Conservation (phyloP, 179 eudicot genomes). For the Corrigiola litoralis region DNA sequence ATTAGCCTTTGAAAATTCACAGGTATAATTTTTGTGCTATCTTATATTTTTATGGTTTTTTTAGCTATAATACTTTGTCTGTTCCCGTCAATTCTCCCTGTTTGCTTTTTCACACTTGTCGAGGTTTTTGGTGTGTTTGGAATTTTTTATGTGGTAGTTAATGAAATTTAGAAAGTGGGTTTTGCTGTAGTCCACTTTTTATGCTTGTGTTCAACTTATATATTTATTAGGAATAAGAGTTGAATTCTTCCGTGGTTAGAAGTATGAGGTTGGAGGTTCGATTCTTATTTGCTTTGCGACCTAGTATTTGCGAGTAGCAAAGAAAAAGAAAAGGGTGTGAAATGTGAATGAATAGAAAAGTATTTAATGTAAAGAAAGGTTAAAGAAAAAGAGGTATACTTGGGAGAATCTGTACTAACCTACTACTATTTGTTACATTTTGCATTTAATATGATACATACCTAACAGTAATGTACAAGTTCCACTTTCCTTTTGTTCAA, state of each 20-base stretch:
- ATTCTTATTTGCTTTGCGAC: too few relatives aligned
- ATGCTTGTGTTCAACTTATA: not conserved
- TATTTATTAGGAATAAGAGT: too few relatives aligned
- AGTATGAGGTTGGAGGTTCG: too few relatives aligned
- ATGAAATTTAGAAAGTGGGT: not conserved
- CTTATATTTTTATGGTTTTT: not conserved
- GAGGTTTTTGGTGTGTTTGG: not conserved
- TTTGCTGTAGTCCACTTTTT: conserved; percentile 5
- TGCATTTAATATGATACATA: not conserved
- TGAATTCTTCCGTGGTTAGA: too few relatives aligned
- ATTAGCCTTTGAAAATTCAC: not conserved
- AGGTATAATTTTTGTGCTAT: not conserved
- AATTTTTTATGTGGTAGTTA: not conserved
- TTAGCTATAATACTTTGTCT: not conserved
- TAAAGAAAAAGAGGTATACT: not conserved
- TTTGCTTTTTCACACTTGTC: not conserved
- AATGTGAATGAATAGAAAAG: too few relatives aligned
- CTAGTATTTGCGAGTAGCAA: too few relatives aligned
- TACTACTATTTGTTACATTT: not conserved
- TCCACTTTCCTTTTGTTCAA: conserved; percentile 7
- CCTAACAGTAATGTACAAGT: not conserved
- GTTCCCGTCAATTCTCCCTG: not conserved
- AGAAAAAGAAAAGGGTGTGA: not conserved
- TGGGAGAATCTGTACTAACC: conserved; percentile 10
- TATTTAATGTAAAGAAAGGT: not conserved